Conservation (phyloP, 106 monocot genomes). For the Allium fistulosum region DNA sequence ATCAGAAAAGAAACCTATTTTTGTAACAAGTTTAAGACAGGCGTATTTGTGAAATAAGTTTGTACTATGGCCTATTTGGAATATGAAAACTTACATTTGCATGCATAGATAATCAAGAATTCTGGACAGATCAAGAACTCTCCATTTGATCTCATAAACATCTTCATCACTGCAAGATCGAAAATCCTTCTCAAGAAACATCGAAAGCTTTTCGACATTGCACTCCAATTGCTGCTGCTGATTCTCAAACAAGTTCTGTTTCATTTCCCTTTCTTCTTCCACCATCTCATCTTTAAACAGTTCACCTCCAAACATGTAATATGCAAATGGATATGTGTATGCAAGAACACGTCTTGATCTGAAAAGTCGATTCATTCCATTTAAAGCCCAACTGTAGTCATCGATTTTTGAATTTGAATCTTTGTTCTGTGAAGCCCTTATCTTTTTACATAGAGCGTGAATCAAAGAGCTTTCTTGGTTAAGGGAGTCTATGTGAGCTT, state of each 20-base stretch:
- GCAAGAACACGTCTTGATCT: slow-evolving; percentile 12
- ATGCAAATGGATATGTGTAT: slow-evolving; percentile 15
- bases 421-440: not conserved
- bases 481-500: slow-evolving; percentile 9
- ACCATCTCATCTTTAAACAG: slow-evolving; percentile 9
- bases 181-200: slow-evolving; percentile 7
- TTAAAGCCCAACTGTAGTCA: slow-evolving; percentile 12
- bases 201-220: slow-evolving; percentile 15
- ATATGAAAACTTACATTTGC: slow-evolving; percentile 9
- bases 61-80: not conserved
- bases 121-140: slow-evolving; percentile 2
- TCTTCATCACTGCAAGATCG: not conserved
- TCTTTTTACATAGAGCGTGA: slow-evolving; percentile 3
- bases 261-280: slow-evolving; percentile 9
- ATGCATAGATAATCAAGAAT: slow-evolving; percentile 8
- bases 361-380: slow-evolving; percentile 10
- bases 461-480: slow-evolving; percentile 7
- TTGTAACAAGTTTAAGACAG: too few relatives aligned
- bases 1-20: too few relatives aligned
- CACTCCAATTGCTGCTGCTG: slow-evolving; percentile 17
- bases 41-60: not conserved
- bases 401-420: not conserved
- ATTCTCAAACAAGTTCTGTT: slow-evolving; percentile 14
- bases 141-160: not conserved
- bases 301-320: slow-evolving; percentile 9